phyloP scores from a whole-genome alignment of 73 alveolate species.

The Tetrahymena thermophila region DNA sequence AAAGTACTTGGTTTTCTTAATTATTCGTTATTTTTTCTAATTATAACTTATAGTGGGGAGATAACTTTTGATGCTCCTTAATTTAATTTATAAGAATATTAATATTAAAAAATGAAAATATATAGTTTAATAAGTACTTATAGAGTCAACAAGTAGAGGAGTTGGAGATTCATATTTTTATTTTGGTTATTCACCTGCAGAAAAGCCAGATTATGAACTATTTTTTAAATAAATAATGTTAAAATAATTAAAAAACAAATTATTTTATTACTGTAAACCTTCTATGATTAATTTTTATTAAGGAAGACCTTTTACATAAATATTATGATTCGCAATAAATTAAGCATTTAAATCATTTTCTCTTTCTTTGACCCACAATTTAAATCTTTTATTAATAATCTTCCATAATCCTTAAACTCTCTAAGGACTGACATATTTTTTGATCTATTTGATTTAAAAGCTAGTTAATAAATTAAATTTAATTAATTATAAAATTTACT shows the following conservation, averaged over 20 bases:
- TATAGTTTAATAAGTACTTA: background rate
- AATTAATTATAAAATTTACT: background rate
- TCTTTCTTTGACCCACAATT: background rate
- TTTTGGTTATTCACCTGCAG: background rate
- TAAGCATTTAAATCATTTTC: background rate
- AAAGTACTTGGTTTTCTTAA: background rate
- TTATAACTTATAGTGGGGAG: background rate
- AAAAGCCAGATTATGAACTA: background rate
- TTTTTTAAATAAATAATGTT: background rate
- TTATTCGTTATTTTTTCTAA: too few species aligned
- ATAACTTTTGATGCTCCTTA: background rate
- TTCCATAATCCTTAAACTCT: background rate
- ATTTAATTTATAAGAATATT: background rate
- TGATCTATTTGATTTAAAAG: background rate
- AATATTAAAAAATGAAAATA: background rate
- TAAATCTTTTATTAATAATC: background rate
- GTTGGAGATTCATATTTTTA: background rate
- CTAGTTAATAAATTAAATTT: background rate
- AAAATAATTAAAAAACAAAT: background rate
- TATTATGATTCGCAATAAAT: background rate
- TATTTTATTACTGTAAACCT: background rate
- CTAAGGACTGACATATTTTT: background rate
- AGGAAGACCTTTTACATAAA: background rate
- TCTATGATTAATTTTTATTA: background rate
- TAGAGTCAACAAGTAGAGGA: background rate